These are phyloP conservation scores for Scheffersomyces lignosus DNA, from an alignment of 805 yeast genomes.

Conservation along the genomic window DNA sequence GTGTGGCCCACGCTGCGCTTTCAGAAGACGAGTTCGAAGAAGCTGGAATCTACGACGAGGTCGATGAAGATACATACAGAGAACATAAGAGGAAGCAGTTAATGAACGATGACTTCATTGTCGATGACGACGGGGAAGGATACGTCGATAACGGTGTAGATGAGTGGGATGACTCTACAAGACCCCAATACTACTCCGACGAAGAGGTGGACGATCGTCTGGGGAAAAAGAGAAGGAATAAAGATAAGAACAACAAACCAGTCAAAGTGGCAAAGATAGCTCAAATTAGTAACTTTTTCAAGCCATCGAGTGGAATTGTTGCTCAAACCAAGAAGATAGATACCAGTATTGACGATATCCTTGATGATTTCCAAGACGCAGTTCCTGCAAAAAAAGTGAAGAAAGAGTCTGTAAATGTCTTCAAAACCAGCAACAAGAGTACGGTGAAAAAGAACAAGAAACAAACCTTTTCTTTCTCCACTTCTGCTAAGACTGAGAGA, in stretches of 20 bases:
- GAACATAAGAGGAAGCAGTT: constrained; percentile 76
- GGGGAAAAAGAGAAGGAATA: constrained; percentile 20
- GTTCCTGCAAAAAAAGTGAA: constrained; percentile 17
- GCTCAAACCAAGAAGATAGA: constrained; percentile 43
- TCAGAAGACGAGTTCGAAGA: constrained; percentile 50
- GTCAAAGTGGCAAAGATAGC: constrained; percentile 43
- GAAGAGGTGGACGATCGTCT: constrained; percentile 45
- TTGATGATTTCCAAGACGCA: constrained; percentile 49
- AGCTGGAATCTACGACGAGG: constrained; percentile 77
- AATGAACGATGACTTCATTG: constrained; percentile 88
- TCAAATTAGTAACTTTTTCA: constrained; percentile 54
- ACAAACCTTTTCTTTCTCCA: constrained; percentile 25
- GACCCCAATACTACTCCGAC: constrained; percentile 55
- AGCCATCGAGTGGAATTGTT: constrained; percentile 31
- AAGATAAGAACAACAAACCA: constrained; percentile 31
- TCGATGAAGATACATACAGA: constrained; percentile 78
- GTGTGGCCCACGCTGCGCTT: constrained; percentile 32
- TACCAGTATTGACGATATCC: constrained; percentile 63
- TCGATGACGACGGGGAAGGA: constrained; percentile 91
- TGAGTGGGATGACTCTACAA: constrained; percentile 69
- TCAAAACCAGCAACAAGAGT: constrained; percentile 12
- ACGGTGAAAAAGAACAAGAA: constrained; percentile 20
- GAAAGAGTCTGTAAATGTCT: constrained; percentile 10
- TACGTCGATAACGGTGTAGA: constrained; percentile 92
- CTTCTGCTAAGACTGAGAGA: constrained; percentile 21